Evolutionary conservation across 192 early-diverging fungal species (phyloP).

Genomic region (Pilaira anomala): DNA sequence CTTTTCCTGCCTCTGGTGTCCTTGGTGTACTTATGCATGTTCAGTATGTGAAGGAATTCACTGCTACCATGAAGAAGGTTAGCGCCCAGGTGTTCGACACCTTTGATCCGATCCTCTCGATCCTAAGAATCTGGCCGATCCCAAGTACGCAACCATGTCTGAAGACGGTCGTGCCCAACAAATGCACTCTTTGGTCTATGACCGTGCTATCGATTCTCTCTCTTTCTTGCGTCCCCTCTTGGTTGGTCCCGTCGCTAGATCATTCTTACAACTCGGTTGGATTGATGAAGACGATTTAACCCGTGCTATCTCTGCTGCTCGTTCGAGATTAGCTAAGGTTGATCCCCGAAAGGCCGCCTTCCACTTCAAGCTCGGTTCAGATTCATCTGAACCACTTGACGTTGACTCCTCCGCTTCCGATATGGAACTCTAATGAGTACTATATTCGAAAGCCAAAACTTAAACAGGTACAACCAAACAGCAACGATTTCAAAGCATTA

Average conservation of each 20-base stretch:
- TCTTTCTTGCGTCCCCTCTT: conserved; percentile 1
- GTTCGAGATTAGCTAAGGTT: no score
- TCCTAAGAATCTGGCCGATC: conserved; percentile 18
- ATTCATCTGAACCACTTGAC: no score
- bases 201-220: neutral
- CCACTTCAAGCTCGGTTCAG: no score
- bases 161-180: neutral
- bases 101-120: conserved; percentile 26
- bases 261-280: conserved; percentile 14
- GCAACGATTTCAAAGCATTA: no score
- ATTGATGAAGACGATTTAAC: neutral
- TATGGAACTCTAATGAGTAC: no score
- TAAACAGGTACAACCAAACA: no score
- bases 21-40: conserved; percentile 13
- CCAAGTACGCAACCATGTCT: neutral
- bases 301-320: neutral
- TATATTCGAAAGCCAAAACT: no score
- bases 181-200: neutral
- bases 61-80: neutral
- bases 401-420: no score
- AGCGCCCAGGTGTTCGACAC: neutral
- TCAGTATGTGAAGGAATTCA: neutral
- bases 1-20: conserved; percentile 4
- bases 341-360: no score
- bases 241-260: neutral